Percentiles rank a stretch among this genome's conserved stretches.
These are phyloP conservation scores for Triticum timopheevii DNA, from an alignment of 176 grass and related monocot genomes.

Conservation along the genomic window DNA sequence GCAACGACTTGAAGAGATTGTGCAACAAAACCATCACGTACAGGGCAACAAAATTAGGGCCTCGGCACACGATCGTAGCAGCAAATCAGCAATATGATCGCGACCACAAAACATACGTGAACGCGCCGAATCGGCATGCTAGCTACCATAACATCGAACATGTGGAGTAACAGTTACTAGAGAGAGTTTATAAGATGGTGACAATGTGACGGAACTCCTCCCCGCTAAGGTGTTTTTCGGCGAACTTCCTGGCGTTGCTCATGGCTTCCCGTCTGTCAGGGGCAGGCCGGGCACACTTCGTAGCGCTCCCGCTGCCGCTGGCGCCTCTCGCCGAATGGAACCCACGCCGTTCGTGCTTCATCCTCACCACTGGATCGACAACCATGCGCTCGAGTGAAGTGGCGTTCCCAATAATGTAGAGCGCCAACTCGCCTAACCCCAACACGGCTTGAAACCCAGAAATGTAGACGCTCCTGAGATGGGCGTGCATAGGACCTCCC, in stretches of 20 bases:
- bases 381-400: neutral
- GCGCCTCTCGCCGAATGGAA: neutral
- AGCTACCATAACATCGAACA: no score
- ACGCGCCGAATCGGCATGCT: no score
- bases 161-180: no score
- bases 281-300: neutral
- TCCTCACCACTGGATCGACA: neutral
- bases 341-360: neutral
- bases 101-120: no score
- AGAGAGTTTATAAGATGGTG: neutral
- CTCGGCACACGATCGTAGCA: no score
- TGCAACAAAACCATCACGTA: no score
- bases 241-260: neutral
- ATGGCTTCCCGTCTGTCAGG: neutral
- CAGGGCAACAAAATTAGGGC: no score
- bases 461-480: neutral
- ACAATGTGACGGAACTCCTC: neutral
- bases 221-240: neutral
- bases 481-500: neutral
- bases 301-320: neutral
- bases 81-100: no score
- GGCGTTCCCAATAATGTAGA: neutral
- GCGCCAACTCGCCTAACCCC: no score
- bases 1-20: no score
- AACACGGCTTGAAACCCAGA: neutral